Conservation (phyloP, 192 early-diverging fungal genomes). For the Podila verticillata region DNA sequence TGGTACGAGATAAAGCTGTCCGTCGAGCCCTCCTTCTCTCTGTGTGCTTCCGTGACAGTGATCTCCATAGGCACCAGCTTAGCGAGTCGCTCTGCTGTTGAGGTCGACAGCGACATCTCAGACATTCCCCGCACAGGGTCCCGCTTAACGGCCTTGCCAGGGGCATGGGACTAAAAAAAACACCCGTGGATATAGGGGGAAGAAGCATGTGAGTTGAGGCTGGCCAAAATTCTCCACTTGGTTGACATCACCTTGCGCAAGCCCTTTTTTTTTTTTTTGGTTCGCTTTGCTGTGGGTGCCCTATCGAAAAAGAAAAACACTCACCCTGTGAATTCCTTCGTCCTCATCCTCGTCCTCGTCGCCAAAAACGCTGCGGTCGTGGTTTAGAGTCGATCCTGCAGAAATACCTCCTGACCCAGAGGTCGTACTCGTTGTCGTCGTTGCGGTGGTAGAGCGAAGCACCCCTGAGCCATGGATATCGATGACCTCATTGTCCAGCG, state of each 20-base stretch:
- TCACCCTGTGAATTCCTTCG: conserved; percentile 23
- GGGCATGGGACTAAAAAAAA: conserved; percentile 28
- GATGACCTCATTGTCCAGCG: conserved; percentile 50
- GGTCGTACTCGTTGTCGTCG: neutral
- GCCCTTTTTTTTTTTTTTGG: too few species aligned
- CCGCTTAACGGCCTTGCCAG: conserved; percentile 42
- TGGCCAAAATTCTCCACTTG: too few species aligned
- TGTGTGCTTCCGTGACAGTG: conserved; percentile 81
- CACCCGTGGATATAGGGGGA: neutral
- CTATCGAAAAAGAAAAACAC: neutral
- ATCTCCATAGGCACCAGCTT: conserved; percentile 62
- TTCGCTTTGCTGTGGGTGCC: too few species aligned
- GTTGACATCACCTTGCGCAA: too few species aligned
- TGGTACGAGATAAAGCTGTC: conserved; percentile 86
- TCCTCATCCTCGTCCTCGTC: conserved; percentile 18
- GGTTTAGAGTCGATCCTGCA: neutral
- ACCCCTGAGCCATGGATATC: conserved; percentile 31
- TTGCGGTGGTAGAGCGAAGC: neutral
- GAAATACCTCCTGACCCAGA: neutral
- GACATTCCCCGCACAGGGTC: conserved; percentile 12
- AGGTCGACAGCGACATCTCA: conserved; percentile 24
- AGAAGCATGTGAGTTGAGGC: conserved; percentile 1
- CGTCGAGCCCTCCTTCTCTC: conserved; percentile 88
- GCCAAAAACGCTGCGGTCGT: neutral
- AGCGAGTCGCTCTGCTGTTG: conserved; percentile 24